A percentile compares a stretch with the other conserved stretches of the same genome.
These are phyloP conservation scores for Syncephalastrum racemosum DNA, from an alignment of 371 early-diverging fungal species.

Conservation along the genomic window DNA sequence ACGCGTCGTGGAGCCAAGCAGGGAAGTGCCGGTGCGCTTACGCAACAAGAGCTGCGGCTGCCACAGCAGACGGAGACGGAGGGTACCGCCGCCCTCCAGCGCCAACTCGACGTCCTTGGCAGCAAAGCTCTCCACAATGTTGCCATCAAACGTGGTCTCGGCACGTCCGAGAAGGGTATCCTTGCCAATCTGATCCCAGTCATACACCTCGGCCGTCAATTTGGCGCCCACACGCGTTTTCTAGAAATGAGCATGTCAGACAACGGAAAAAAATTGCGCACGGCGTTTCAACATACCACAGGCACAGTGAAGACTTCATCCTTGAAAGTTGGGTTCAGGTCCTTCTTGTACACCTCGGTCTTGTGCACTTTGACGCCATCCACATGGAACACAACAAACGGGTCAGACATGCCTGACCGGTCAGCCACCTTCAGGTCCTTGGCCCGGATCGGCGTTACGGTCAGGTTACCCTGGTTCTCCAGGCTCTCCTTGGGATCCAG, in stretches of 20 bases:
- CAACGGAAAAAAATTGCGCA: neutral
- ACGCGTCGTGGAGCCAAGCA: slow-evolving; percentile 45
- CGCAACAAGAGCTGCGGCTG: slow-evolving; percentile 47
- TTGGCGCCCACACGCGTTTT: slow-evolving; percentile 47
- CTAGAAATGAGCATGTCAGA: neutral
- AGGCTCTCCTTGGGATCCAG: slow-evolving; percentile 48
- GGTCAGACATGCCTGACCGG: slow-evolving; percentile 75
- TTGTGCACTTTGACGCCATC: slow-evolving; percentile 79
- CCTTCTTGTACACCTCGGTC: slow-evolving; percentile 78
- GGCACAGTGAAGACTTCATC: slow-evolving; percentile 74
- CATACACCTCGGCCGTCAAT: slow-evolving; percentile 67
- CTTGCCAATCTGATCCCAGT: slow-evolving; percentile 80
- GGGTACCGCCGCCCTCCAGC: slow-evolving; percentile 21
- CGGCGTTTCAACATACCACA: slow-evolving; percentile 30
- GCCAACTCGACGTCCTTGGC: slow-evolving; percentile 33
- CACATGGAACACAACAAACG: slow-evolving; percentile 73
- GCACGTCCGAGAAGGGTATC: slow-evolving; percentile 56
- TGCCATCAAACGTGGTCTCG: slow-evolving; percentile 29
- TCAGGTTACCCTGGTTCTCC: slow-evolving; percentile 51
- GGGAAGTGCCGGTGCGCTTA: slow-evolving; percentile 35
- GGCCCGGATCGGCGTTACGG: slow-evolving; percentile 45
- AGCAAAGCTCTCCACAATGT: slow-evolving; percentile 38
- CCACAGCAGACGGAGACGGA: slow-evolving; percentile 43
- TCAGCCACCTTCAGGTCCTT: slow-evolving; percentile 49
- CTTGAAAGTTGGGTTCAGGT: slow-evolving; percentile 78